Base-by-base conservation (phyloP, 768 basidiomycete genomes). In the Amanita rubescens region DNA sequence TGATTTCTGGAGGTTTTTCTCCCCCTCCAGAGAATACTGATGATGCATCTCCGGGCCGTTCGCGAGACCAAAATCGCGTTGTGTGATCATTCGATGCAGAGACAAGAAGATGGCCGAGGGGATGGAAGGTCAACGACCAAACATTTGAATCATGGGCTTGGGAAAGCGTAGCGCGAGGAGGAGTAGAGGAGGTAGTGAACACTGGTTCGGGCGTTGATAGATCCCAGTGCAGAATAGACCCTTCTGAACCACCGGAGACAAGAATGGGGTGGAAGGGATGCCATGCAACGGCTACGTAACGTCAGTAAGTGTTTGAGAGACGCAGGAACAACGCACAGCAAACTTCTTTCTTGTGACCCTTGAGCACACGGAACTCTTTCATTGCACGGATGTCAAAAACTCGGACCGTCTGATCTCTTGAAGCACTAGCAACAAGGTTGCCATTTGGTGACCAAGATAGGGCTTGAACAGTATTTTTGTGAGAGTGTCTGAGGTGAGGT, bases 121-220 rank as follows among this genome's bases (percentile, higher is more conserved):
- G 94, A 69, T 98, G 94, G 78, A 84, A 99, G 3, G 92, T 82
- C 58, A 99, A 80, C 0, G 91, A 84, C 91, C 94, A 98, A 57
- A 99, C 91, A 67, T 94, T 94, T 27, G 90, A 92, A 73, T 99
- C 96, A 76, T 99, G 96, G 8, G 96, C 96, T 65, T 92, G 88
- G n/a, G 88, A 85, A 60, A 99, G 82, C 12, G 83, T 86, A 5
- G 91, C 87, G 49, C 90, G 85, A 0, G 93, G 90, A 3, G 73
- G 67, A 27, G 80, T 69, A 20, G 75, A 59, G 27, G 75, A 67
- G 49, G 74, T 73, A 3, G 71, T 58, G 33, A 69, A 63, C 57
- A 69, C 65, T 15, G 78, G 65, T 50, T 82, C 79, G n/a, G 79
- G 76, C 3, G 87, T 74, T 47, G 82, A 77, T 57, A 98, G 79